Evolutionary conservation across 2,329 filamentous ascomycete species (phyloP), one percentile per base, ranked within the genome.

Genomic region (Xylariales sp.): DNA sequence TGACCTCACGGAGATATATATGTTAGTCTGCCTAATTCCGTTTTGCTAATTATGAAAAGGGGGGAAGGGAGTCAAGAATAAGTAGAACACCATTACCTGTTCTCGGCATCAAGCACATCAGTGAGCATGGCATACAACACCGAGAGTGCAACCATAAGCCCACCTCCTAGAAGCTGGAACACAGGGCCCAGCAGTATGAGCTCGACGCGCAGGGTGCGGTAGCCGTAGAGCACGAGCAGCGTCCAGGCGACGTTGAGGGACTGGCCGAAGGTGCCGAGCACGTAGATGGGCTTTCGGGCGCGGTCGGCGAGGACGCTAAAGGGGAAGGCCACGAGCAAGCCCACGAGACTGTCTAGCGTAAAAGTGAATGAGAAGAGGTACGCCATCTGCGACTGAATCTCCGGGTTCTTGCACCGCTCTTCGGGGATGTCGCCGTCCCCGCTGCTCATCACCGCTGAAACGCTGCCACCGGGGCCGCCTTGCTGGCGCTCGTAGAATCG

Each of bases 281-380:
- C 24, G 31, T 50, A 48, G 2, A 42, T 25, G 4, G 43, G 43
- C 27, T 33, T 45, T 15, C 48, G 34, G 6, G 40, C 38, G n/a
- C 42, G 38, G 27, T 50, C 47, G 6, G 46, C 46, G 3, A 47
- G 31, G 7, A 45, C 30, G 15, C 48, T 44, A 25, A 40, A 47
- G 8, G 48, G 48, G 10, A 47, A 30, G 2, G 40, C 40, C 17
- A 39, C 40, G 10, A 49, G 20, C 13, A 49, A 16, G 6, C 44
- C 45, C 13, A 47, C 33, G 28, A 42, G 10, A 18, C 38, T 33
- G 8, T 34, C 30, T 12, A 46, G 34, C 21, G 40, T 31, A 17
- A 40, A 37, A 4, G 24, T 18, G 10, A 46, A 29, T 12, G 37
- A 40, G 29, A 45, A 42, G 11, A 45, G 14, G 27, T 40, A 46